Evolutionary conservation across 352 stramenopile genomes (phyloP), one percentile per base, ranked within the genome.

Genomic region (Phytophthora uliginosa): DNA sequence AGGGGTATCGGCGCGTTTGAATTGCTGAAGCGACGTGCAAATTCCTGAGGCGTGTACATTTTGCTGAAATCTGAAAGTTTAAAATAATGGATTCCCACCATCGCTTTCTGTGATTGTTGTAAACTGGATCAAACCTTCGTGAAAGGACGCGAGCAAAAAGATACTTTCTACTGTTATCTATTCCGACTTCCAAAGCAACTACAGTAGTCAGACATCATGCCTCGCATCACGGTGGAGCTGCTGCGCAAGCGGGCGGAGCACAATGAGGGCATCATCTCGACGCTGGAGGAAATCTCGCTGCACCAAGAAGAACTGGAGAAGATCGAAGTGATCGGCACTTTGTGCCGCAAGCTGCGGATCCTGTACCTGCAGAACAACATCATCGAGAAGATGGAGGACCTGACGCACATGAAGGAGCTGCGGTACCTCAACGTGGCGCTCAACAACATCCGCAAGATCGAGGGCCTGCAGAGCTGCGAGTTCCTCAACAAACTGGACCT

Each of bases 311-410:
- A 99, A 73, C 78, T 99, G 47, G 94, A 98, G 78, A 87, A 86
- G 60, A 98, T 99, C 68, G 81, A 97, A 26, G 79, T 98, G 9
- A 90, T 99, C 51, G 94, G 94, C 42, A 85, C 81, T 60, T 88
- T 90, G 18, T 99, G 96, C 62, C 85, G 92, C 34, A 93, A 95
- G 60, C 73, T 99, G 20, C 97, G 95, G 61, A 99, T 99, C 54
- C 69, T 99, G 18, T 97, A 99, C 65, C 83, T 99, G 40, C 95
- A 99, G 71, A 99, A 99, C 85, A 99, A 99, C 80, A 98, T 99
- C 69, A 99, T 99, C 68, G 76, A 91, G 12, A 89, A 91, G 50
- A 98, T 99, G 42, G 85, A 98, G 66, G 93, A 98, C 72, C 76
- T 99, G 57, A 90, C 92, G 74, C 93, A 98, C 67, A 88, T 99